Evolutionary conservation across 1,139 yeast genomes (phyloP).

Genomic region (Kodamaea ohmeri): DNA sequence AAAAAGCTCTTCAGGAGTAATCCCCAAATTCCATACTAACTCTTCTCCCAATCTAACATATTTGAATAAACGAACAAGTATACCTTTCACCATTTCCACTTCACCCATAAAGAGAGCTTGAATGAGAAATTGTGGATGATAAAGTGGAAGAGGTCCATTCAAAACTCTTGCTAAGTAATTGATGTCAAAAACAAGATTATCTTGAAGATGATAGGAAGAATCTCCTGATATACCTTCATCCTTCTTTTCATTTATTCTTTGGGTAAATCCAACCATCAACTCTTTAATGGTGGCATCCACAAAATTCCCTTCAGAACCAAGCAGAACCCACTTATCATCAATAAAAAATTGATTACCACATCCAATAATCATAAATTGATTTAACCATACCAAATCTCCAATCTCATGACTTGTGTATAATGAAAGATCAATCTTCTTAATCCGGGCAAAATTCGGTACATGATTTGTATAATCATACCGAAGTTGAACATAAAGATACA

Average conservation of each 20-base stretch:
- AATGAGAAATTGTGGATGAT: conserved; percentile 86
- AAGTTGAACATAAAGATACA: conserved; percentile 71
- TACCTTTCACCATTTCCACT: conserved; percentile 51
- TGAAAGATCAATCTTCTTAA: conserved; percentile 69
- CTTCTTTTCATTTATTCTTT: conserved; percentile 17
- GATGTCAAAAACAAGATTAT: conserved; percentile 26
- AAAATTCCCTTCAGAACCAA: conserved; percentile 28
- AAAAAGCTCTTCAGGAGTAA: conserved; percentile 18
- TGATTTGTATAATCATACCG: conserved; percentile 85
- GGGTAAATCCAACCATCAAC: conserved; percentile 51
- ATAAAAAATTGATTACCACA: conserved; percentile 87
- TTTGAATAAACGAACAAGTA: conserved; percentile 54
- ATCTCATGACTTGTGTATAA: conserved; percentile 73
- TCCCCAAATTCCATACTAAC: conserved; percentile 37
- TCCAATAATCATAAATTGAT: conserved; percentile 77
- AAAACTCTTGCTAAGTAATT: conserved; percentile 66
- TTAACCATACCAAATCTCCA: conserved; percentile 87
- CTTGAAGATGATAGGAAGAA: conserved; percentile 12
- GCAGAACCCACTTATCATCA: conserved; percentile 59
- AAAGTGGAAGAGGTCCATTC: conserved; percentile 86
- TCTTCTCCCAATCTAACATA: conserved; percentile 41
- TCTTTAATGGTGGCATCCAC: conserved; percentile 40
- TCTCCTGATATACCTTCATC: too few species aligned
- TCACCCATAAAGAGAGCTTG: conserved; percentile 72
- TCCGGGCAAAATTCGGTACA: conserved; percentile 73